These are phyloP conservation scores for Salmacisia buchloeana DNA, from an alignment of 1,284 basidiomycete genomes.

Conservation along the genomic window DNA sequence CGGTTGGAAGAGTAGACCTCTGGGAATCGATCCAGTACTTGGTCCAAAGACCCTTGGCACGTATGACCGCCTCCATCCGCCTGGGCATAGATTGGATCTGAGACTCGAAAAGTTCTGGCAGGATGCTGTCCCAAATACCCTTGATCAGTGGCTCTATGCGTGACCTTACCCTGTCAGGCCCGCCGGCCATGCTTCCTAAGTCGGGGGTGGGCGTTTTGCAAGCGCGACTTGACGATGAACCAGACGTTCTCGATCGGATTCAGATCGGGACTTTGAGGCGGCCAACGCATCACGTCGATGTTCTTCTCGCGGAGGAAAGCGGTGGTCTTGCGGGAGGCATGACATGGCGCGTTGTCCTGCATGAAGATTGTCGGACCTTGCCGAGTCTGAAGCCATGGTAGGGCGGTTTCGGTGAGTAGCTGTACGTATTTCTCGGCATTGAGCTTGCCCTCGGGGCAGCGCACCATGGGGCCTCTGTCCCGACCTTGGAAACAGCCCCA, in stretches of 20 bases:
- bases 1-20: too few relatives aligned
- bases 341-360: background rate
- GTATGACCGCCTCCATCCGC: background rate
- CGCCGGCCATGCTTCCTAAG: background rate
- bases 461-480: background rate
- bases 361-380: background rate
- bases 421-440: background rate
- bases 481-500: background rate
- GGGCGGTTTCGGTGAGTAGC: background rate
- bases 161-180: background rate
- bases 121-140: background rate
- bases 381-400: background rate
- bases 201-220: background rate
- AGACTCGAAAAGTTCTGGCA: background rate
- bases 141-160: background rate
- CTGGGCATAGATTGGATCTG: background rate
- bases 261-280: background rate
- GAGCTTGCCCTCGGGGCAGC: background rate
- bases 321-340: background rate
- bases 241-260: slow-evolving; percentile 1
- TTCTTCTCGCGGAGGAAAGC: background rate
- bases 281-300: background rate
- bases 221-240: background rate
- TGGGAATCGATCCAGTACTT: background rate
- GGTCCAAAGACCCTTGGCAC: background rate